Conservation (phyloP, 768 basidiomycete species). For the Tylopilus vinaceipallidus region DNA sequence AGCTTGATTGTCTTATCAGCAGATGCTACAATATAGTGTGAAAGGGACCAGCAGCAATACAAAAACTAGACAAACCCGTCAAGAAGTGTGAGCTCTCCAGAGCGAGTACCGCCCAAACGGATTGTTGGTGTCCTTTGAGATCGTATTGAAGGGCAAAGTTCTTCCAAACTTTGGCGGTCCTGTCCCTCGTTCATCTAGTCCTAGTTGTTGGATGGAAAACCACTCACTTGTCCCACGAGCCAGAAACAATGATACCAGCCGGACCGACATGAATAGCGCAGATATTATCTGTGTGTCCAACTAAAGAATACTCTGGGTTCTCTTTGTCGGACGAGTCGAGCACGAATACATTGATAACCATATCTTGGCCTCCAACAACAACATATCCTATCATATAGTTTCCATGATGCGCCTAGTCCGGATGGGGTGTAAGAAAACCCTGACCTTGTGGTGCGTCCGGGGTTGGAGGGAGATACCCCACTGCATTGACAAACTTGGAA, state of each 20-base stretch:
- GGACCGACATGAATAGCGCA: constrained; percentile 76
- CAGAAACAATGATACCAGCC: constrained; percentile 80
- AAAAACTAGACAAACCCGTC: constrained; percentile 58
- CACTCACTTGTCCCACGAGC: constrained; percentile 94
- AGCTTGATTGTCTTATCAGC: constrained; percentile 94
- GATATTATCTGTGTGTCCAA: constrained; percentile 90
- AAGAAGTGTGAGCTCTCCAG: constrained; percentile 74
- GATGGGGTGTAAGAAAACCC: constrained; percentile 11
- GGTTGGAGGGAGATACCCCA: constrained; percentile 73
- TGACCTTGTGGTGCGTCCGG: constrained; percentile 68
- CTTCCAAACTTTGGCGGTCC: constrained; percentile 94
- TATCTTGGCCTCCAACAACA: constrained; percentile 88
- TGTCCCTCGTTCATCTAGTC: constrained; percentile 32
- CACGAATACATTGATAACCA: constrained; percentile 80
- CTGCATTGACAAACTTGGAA: constrained; percentile 76
- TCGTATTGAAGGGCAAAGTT: constrained; percentile 69
- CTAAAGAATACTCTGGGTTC: constrained; percentile 76
- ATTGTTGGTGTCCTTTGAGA: constrained; percentile 82
- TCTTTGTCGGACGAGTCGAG: constrained; percentile 51
- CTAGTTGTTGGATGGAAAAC: background rate
- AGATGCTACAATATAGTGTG: constrained; percentile 55
- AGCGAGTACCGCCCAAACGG: constrained; percentile 91
- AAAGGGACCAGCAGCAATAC: constrained; percentile 1
- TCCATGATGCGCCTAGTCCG: background rate
- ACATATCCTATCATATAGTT: constrained; percentile 60